phyloP scores from a whole-genome alignment of 306 rosid species.

The Lathyrus oleraceus region DNA sequence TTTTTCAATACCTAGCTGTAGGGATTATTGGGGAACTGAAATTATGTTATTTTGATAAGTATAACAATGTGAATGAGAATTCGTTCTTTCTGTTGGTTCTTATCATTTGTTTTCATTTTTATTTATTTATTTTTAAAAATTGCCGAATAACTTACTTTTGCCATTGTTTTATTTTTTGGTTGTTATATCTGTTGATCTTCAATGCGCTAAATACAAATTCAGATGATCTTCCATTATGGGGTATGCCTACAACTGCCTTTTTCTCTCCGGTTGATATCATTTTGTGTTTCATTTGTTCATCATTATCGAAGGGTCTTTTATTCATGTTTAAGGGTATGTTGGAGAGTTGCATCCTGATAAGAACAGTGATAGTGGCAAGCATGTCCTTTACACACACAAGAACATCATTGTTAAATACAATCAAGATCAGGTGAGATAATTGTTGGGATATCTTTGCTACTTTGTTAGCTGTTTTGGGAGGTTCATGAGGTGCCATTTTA shows the following conservation, averaged over 20 bases:
- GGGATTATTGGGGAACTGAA: background rate
- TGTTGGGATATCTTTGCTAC: conserved; percentile 28
- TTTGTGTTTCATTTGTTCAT: conserved; percentile 32
- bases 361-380: conserved; percentile 78
- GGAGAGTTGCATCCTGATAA: conserved; percentile 83
- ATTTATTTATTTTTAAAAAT: background rate
- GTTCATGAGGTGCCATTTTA: conserved; percentile 33
- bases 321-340: conserved; percentile 71
- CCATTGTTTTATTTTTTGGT: conserved; percentile 33
- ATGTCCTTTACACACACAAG: conserved; percentile 87
- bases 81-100: conserved; percentile 9
- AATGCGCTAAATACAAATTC: conserved; percentile 51
- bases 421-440: conserved; percentile 81
- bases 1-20: conserved; percentile 8
- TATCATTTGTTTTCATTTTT: conserved; percentile 1
- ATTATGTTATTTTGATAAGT: conserved; percentile 27
- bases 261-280: conserved; percentile 22
- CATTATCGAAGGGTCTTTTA: conserved; percentile 26
- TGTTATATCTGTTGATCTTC: conserved; percentile 44
- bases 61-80: conserved; percentile 17
- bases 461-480: conserved; percentile 25
- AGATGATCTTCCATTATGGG: conserved; percentile 99
- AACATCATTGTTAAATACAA: conserved; percentile 69
- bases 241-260: conserved; percentile 51
- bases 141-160: conserved; percentile 43